These are phyloP conservation scores for Lupinus albus DNA, from an alignment of 306 rosid genomes.

Conservation along the genomic window DNA sequence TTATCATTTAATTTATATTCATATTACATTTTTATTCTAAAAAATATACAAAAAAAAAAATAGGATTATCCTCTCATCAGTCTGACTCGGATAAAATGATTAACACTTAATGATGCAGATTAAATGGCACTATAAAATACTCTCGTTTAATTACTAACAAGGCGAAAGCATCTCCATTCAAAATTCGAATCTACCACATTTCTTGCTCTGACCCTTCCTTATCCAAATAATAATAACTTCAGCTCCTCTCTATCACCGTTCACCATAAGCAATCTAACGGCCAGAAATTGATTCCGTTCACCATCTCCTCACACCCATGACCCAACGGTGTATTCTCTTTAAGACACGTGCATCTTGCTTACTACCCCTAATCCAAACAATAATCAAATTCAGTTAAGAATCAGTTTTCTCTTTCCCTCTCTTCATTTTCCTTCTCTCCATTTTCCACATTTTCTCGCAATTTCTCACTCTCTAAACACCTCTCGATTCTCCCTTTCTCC, in stretches of 20 bases:
- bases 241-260: constrained; percentile 32
- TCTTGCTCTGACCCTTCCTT: constrained; percentile 1
- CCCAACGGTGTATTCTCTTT: not conserved
- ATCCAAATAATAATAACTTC: constrained; percentile 8
- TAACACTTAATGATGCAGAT: too few species aligned
- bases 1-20: too few species aligned
- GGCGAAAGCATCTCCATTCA: too few species aligned
- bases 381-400: constrained; percentile 40
- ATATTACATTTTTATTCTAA: too few species aligned
- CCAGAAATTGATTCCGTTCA: not conserved
- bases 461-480: too few species aligned
- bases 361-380: not conserved
- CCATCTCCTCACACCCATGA: not conserved
- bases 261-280: constrained; percentile 16
- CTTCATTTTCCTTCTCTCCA: constrained; percentile 39
- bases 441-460: too few species aligned
- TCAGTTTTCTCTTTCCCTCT: not conserved
- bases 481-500: constrained; percentile 27
- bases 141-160: too few species aligned
- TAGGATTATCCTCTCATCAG: too few species aligned
- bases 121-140: too few species aligned
- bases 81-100: too few species aligned
- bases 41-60: too few species aligned
- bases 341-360: not conserved
- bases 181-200: constrained; percentile 48